These are phyloP conservation scores for Cutaneotrichosporon spelunceum DNA, from an alignment of 1,284 basidiomycete genomes.

Conservation along the genomic window DNA sequence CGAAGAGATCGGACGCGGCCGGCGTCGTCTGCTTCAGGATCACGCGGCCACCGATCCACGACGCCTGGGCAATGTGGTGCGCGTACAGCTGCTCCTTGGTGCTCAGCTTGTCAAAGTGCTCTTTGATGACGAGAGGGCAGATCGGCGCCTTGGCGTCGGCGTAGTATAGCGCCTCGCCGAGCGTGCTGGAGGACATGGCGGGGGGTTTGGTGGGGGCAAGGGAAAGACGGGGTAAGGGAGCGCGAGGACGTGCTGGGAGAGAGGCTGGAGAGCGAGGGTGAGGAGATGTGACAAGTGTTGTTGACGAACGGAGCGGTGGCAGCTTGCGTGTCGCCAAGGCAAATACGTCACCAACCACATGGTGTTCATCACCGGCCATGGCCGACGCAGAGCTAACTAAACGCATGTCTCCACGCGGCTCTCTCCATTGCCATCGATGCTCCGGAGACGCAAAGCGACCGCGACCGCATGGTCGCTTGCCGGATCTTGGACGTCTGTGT, in stretches of 20 bases:
- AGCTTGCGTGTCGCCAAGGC: not conserved
- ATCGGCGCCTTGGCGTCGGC: constrained; percentile 25
- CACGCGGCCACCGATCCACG: constrained; percentile 24
- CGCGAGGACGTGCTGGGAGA: too few relatives aligned
- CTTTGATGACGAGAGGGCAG: constrained; percentile 25
- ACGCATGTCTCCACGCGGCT: not conserved
- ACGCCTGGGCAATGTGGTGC: constrained; percentile 20
- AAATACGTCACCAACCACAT: not conserved
- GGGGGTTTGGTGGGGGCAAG: not conserved
- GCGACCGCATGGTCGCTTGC: not conserved
- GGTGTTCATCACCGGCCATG: not conserved
- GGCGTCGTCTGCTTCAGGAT: constrained; percentile 25
- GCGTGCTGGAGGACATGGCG: not conserved
- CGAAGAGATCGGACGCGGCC: constrained; percentile 16
- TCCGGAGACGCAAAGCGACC: not conserved
- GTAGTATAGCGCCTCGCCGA: constrained; percentile 17
- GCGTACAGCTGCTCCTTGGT: constrained; percentile 22
- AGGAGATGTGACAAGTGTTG: not conserved
- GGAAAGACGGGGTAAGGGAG: not conserved
- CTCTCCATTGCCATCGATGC: not conserved
- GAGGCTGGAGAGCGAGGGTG: too few relatives aligned
- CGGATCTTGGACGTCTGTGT: not conserved
- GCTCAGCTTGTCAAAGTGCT: constrained; percentile 21
- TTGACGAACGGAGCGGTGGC: not conserved
- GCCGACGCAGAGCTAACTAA: not conserved